These are phyloP conservation scores for Sisymbrium altissimum DNA, from an alignment of 345 rosid species.

Conservation along the genomic window DNA sequence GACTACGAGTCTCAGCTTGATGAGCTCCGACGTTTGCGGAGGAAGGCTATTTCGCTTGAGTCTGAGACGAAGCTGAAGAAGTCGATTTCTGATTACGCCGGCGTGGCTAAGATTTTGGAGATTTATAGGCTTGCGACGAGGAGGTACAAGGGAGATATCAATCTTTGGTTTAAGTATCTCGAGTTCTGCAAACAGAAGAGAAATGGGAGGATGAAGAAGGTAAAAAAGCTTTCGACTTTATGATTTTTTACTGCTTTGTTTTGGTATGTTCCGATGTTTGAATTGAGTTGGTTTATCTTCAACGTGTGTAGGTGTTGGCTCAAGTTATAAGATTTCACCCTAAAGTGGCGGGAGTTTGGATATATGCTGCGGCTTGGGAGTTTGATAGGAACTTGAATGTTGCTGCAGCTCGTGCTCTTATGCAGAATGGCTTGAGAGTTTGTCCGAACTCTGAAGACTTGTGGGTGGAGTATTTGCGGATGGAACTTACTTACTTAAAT, in stretches of 20 bases:
- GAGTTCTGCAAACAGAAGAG: slow-evolving; percentile 71
- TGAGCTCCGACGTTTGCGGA: slow-evolving; percentile 65
- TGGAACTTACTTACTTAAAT: slow-evolving; percentile 87
- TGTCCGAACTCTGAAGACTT: slow-evolving; percentile 79
- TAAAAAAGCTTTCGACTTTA: slow-evolving; percentile 12
- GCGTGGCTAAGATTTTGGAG: slow-evolving; percentile 60
- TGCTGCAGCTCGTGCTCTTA: slow-evolving; percentile 77
- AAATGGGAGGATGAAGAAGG: slow-evolving; percentile 92
- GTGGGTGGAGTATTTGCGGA: slow-evolving; percentile 89
- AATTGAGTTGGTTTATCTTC: not conserved
- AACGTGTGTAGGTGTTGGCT: slow-evolving; percentile 56
- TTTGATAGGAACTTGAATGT: slow-evolving; percentile 81
- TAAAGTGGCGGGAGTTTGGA: slow-evolving; percentile 82
- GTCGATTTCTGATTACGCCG: slow-evolving; percentile 65
- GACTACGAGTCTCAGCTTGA: slow-evolving; percentile 81
- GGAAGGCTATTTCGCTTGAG: slow-evolving; percentile 46
- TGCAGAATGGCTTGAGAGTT: slow-evolving; percentile 83
- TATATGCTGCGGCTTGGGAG: slow-evolving; percentile 98
- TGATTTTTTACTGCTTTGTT: not conserved
- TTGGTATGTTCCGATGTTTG: not conserved
- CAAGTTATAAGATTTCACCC: slow-evolving; percentile 85
- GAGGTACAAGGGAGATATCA: slow-evolving; percentile 81
- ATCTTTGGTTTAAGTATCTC: slow-evolving; percentile 80
- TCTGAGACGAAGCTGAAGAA: slow-evolving; percentile 45
- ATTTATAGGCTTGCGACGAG: slow-evolving; percentile 66